Base-by-base conservation (phyloP, 371 early-diverging fungal genomes). In the Choanephora cucurbitarum region DNA sequence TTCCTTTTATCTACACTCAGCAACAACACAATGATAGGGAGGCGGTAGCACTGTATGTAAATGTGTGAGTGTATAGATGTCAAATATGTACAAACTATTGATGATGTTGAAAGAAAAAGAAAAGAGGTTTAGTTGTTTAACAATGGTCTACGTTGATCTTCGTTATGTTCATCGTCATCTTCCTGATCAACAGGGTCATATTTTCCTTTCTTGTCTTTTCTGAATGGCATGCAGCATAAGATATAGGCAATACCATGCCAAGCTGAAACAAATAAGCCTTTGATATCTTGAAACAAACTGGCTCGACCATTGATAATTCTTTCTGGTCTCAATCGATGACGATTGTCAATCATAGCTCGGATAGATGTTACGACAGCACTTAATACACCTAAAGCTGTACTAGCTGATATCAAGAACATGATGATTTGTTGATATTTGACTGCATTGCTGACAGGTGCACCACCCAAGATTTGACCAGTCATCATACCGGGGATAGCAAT, bases 381-480 rank as follows among this genome's bases (percentile, higher is more conserved):
- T n/a, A 90, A 60, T 0, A 85, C 79, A 52, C 86, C 83, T 33
- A 90, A 64, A 0, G 83, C 79, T 0, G 86, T 78, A 48, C 62
- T 62, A 0, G 90, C 85, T 3, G 86, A 79, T 28, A 92, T 88
- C 81, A 92, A 77, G 62, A 89, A 91, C 76, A 87, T 80, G 41
- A 92, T 86, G 47, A 91, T 84, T 62, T 84, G 82, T 60, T 92
- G 92, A 64, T 88, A 90, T 37, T 80, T 64, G 11, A 85, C 89
- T 0, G 95, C 93, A 55, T 90, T 83, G 59, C 79, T 72, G 32
- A 91, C 87, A 10, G 82, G 79, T 0, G 89, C 86, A 10, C 92
- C 92, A 32, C 89, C 90, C n/a, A 93, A 69, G 41, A 92, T 84
- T 67, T 92, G 93, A 57, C 94, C 94, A 0, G 90, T 90, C 94